These are phyloP conservation scores for Vanderwaltozyma yarrowii DNA, from an alignment of 805 yeast species.

Conservation along the genomic window DNA sequence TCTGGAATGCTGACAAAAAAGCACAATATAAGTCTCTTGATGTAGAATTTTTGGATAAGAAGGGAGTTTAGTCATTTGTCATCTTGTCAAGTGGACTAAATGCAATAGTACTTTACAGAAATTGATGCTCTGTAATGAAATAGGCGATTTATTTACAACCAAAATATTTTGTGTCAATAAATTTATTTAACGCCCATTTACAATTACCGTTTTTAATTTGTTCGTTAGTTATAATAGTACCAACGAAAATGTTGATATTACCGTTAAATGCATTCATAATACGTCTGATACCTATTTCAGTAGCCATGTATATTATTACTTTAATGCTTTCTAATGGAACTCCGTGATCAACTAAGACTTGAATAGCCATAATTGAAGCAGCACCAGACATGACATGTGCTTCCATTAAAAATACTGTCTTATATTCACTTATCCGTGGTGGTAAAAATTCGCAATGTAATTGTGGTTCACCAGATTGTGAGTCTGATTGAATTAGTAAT, in stretches of 20 bases:
- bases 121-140: no score
- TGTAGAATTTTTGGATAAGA: no score
- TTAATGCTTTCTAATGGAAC: constrained; percentile 52
- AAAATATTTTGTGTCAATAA: constrained; percentile 66
- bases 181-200: constrained; percentile 56
- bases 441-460: constrained; percentile 78
- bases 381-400: constrained; percentile 90
- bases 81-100: no score
- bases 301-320: constrained; percentile 61
- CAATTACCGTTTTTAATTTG: constrained; percentile 35
- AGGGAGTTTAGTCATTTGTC: no score
- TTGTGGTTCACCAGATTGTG: constrained; percentile 88
- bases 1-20: no score
- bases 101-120: no score
- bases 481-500: constrained; percentile 76
- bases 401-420: constrained; percentile 61
- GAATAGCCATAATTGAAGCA: constrained; percentile 88
- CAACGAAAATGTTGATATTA: constrained; percentile 56
- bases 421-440: constrained; percentile 15
- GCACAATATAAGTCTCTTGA: no score
- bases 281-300: constrained; percentile 68
- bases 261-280: constrained; percentile 62
- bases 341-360: constrained; percentile 75
- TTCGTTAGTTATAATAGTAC: constrained; percentile 44
- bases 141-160: no score